Base-by-base conservation (phyloP, 176 grass and related monocot genomes). In the Tillandsia leiboldiana region DNA sequence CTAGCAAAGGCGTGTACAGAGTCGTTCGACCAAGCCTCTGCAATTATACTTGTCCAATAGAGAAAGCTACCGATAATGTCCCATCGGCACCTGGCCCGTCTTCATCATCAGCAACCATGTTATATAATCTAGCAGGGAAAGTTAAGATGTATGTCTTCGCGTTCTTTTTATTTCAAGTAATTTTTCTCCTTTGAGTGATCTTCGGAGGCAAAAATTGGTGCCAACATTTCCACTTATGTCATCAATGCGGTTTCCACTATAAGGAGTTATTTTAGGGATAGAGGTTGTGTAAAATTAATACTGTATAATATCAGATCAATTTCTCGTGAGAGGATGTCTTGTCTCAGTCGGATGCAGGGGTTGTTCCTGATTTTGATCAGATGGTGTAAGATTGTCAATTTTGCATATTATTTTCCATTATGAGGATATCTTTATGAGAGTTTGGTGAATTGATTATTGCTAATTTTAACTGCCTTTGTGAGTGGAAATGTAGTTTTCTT, bases 1-100 rank as follows among this genome's bases (percentile, higher is more conserved):
- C 86, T n/a, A 83, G 54, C 65, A 92, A 92, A 53, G 92, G 86
- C 0, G 86, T 96, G 0, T 97, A 92, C 83, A 68, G 93, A 14
- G 53, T 90, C 26, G 89, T 92, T 26, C 80, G 89, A 27, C 89
- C 89, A 13, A 97, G 89, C 75, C 66, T 80, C 2, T 90, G 89
- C 51, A 75, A 66, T 68, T 87, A 80, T 0, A 10, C 6, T 49
- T 77, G 74, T 65, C 65, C 65, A 15, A 26, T 10, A 14, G 74
- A 77, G 74, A 67, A 68, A n/a, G 61, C 53, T n/a, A 69, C 65
- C 18, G 42, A 12, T 66, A 26, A 1, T 9, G 63, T 61, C 56
- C 22, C 56, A 2, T 18, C 56, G 22, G 7, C 56, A 9, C 56
- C 56, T 10, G 15, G 17, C 2, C 17, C 17, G 7, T n/a, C n/a